Evolutionary conservation across 352 stramenopile genomes (phyloP).

Genomic region (Phytophthora syringae): DNA sequence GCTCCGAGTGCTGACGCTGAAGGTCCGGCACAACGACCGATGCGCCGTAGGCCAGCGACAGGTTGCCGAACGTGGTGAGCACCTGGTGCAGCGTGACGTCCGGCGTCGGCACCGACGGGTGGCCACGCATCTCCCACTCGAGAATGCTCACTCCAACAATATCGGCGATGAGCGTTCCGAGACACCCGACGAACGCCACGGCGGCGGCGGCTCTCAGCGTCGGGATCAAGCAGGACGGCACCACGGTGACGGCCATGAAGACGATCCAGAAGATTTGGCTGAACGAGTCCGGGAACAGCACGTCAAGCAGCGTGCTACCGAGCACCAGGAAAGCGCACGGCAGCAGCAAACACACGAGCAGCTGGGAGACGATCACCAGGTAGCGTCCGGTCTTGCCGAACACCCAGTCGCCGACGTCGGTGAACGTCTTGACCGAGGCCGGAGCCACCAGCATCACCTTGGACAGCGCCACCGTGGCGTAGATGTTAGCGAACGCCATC

Average conservation of each 20-base stretch:
- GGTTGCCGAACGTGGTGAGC: slow-evolving; percentile 34
- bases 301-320: slow-evolving; percentile 37
- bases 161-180: slow-evolving; percentile 36
- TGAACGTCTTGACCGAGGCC: slow-evolving; percentile 44
- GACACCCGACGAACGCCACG: slow-evolving; percentile 31
- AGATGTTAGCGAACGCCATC: slow-evolving; percentile 56
- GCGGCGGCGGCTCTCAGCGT: slow-evolving; percentile 26
- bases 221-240: slow-evolving; percentile 33
- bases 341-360: slow-evolving; percentile 35
- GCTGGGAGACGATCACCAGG: slow-evolving; percentile 35
- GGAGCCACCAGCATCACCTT: slow-evolving; percentile 51
- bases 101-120: slow-evolving; percentile 27
- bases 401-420: slow-evolving; percentile 48
- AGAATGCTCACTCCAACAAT: slow-evolving; percentile 30
- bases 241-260: slow-evolving; percentile 37
- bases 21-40: slow-evolving; percentile 35
- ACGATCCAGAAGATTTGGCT: slow-evolving; percentile 38
- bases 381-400: slow-evolving; percentile 42
- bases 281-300: slow-evolving; percentile 47
- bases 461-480: slow-evolving; percentile 39
- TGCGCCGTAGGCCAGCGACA: slow-evolving; percentile 35
- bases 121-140: slow-evolving; percentile 33
- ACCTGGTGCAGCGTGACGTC: slow-evolving; percentile 39
- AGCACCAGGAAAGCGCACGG: slow-evolving; percentile 48
- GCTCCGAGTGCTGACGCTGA: slow-evolving; percentile 45